phyloP scores from a whole-genome alignment of 768 basidiomycete genomes.

The Cystofilobasidium macerans region DNA sequence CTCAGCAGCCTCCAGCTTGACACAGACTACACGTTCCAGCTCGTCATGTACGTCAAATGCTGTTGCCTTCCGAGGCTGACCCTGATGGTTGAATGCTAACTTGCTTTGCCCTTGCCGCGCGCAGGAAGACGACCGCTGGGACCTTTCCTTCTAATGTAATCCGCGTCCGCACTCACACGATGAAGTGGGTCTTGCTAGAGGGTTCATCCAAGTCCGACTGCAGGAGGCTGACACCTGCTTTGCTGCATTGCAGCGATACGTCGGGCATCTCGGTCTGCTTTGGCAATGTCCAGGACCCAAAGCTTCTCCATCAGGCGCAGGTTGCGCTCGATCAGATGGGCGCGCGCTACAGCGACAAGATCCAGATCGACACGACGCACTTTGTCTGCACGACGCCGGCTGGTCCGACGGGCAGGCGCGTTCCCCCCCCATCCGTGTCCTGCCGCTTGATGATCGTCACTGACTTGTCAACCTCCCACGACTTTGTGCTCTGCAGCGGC shows the following conservation, averaged over 20 bases:
- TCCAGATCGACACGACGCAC: constrained; percentile 96
- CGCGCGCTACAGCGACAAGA: constrained; percentile 80
- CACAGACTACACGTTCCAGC: constrained; percentile 83
- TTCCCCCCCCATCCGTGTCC: not conserved
- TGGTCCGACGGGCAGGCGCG: constrained; percentile 43
- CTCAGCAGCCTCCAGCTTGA: constrained; percentile 35
- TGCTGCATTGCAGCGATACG: constrained; percentile 52
- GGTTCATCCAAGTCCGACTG: too few species aligned
- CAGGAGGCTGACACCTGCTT: not conserved
- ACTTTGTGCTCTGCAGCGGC: constrained; percentile 40
- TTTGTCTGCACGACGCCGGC: constrained; percentile 89
- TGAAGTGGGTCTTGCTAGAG: too few species aligned
- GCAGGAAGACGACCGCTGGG: constrained; percentile 65
- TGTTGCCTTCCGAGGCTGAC: not conserved
- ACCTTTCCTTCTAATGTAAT: constrained; percentile 76
- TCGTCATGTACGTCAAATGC: constrained; percentile 65
- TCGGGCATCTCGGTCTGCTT: constrained; percentile 92
- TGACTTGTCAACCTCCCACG: too few species aligned
- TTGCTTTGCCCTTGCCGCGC: not conserved
- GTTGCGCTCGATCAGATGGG: constrained; percentile 70
- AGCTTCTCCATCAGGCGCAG: constrained; percentile 69
- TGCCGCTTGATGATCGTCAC: not conserved
- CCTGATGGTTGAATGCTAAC: not conserved
- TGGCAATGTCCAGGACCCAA: constrained; percentile 66
- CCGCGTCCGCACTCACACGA: constrained; percentile 79